Evolutionary conservation across 106 monocot species (phyloP).

Genomic region (Iris macrosiphon): DNA sequence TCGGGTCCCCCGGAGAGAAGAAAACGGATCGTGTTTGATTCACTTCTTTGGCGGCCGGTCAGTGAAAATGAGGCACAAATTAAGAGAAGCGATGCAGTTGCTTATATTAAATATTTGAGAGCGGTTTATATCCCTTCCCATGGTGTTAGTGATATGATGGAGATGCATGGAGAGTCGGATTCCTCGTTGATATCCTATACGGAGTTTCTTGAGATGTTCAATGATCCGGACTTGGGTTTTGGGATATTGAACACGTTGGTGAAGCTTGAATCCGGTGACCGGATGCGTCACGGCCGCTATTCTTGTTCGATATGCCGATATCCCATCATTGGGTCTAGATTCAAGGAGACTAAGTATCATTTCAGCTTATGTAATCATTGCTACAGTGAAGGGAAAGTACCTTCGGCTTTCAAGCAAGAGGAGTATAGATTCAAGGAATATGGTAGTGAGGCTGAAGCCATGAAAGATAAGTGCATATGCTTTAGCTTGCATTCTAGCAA

Average conservation of each 20-base stretch:
- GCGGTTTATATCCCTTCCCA: conserved; percentile 90
- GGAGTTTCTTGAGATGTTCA: conserved; percentile 90
- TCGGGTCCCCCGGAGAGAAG: conserved; percentile 50
- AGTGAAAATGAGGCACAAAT: conserved; percentile 56
- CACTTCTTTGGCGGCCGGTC: conserved; percentile 72
- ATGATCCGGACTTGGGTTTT: conserved; percentile 98
- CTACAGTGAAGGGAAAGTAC: conserved; percentile 98
- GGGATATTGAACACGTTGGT: conserved; percentile 79
- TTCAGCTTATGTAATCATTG: conserved; percentile 90
- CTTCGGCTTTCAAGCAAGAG: conserved; percentile 73
- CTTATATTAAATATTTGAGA: conserved; percentile 73
- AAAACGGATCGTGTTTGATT: conserved; percentile 72
- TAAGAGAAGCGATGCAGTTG: conserved; percentile 53
- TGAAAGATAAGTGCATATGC: conserved; percentile 95
- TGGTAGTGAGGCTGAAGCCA: conserved; percentile 72
- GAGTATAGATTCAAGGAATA: conserved; percentile 96
- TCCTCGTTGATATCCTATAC: conserved; percentile 59
- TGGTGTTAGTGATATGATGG: conserved; percentile 80
- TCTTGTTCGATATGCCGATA: conserved; percentile 83
- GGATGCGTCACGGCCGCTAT: conserved; percentile 61
- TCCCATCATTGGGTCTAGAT: conserved; percentile 89
- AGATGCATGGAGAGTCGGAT: conserved; percentile 79
- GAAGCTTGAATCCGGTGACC: conserved; percentile 87
- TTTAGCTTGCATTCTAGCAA: conserved; percentile 66
- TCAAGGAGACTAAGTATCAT: conserved; percentile 67